Conservation (phyloP, 1,284 basidiomycete species). For the Cryptococcus sp. region DNA sequence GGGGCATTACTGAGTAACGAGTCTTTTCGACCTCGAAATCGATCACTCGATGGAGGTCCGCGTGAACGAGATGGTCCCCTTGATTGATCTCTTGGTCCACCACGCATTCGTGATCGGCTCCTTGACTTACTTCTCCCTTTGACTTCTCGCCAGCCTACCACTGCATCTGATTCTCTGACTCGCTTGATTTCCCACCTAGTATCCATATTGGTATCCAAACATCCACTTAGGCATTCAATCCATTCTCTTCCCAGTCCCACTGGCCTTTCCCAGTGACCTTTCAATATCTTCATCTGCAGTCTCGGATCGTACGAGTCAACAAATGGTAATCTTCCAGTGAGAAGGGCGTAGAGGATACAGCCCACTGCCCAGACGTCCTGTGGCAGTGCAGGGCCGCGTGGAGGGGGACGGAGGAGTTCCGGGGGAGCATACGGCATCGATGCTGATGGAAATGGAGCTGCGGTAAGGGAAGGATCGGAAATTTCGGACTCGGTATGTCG, state of each 20-base stretch:
- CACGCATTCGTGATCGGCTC: conserved; percentile 13
- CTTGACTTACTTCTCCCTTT: conserved; percentile 28
- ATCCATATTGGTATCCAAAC: conserved; percentile 59
- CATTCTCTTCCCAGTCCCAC: conserved; percentile 62
- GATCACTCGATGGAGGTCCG: not conserved
- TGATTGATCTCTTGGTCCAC: not conserved
- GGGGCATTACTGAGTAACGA: not conserved
- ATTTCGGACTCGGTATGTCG: not conserved
- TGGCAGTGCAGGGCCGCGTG: conserved; percentile 48
- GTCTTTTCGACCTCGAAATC: not conserved
- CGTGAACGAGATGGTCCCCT: not conserved
- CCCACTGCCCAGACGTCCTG: conserved; percentile 94
- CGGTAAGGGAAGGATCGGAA: conserved; percentile 4
- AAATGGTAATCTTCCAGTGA: conserved; percentile 78
- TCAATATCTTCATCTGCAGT: conserved; percentile 82
- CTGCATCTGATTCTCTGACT: conserved; percentile 73
- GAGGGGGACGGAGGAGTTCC: conserved; percentile 58
- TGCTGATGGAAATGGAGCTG: conserved; percentile 62
- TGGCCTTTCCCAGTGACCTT: conserved; percentile 59
- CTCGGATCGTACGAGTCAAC: conserved; percentile 81
- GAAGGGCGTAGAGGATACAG: conserved; percentile 74
- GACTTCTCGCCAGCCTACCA: conserved; percentile 64
- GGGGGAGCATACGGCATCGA: conserved; percentile 87
- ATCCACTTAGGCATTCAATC: conserved; percentile 67
- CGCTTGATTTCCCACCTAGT: conserved; percentile 69